These are phyloP conservation scores for Lepidium africanum DNA, from an alignment of 345 rosid genomes.

Conservation along the genomic window DNA sequence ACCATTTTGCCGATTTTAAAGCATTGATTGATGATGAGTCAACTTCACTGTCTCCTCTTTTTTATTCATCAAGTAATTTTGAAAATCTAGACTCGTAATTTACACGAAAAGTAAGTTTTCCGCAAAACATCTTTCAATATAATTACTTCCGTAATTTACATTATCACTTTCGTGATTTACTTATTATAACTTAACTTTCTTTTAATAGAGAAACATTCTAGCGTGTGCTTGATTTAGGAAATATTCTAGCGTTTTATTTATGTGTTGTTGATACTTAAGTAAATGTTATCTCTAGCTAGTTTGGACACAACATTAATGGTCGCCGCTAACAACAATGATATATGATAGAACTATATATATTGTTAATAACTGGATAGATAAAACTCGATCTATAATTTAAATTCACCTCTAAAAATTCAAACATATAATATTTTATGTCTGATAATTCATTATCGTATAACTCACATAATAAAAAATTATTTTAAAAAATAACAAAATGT, in stretches of 20 bases:
- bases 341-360: neutral
- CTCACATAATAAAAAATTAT: too few relatives aligned
- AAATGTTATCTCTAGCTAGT: neutral
- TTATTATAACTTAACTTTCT: neutral
- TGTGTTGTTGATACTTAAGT: neutral
- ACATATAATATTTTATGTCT: too few relatives aligned
- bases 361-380: too few relatives aligned
- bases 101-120: conserved; percentile 12
- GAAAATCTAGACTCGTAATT: conserved; percentile 2
- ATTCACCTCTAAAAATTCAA: too few relatives aligned
- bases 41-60: conserved; percentile 44
- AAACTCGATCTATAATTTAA: too few relatives aligned
- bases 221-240: neutral
- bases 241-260: neutral
- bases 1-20: conserved; percentile 19
- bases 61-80: conserved; percentile 22
- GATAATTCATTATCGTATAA: too few relatives aligned
- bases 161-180: neutral
- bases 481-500: too few relatives aligned
- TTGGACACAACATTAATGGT: neutral
- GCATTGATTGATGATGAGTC: conserved; percentile 53
- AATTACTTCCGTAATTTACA: neutral
- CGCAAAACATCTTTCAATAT: neutral
- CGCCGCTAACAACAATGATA: neutral
- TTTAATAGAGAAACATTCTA: neutral